phyloP scores from a whole-genome alignment of 1,284 basidiomycete species.

The Fomes fomentarius region DNA sequence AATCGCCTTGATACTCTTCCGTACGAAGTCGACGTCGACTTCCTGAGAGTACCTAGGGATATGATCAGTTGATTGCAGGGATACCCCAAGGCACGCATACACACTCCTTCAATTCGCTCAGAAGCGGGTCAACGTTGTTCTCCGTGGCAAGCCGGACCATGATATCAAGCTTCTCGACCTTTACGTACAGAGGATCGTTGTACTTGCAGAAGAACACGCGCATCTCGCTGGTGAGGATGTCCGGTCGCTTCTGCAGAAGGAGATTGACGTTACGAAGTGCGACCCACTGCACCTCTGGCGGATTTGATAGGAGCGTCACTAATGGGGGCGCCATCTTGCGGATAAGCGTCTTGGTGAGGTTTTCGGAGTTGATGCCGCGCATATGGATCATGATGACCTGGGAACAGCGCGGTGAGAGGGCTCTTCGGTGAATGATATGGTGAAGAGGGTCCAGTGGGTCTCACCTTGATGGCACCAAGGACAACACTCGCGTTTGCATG shows the following conservation, averaged over 20 bases:
- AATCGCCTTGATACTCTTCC: slow-evolving; percentile 93
- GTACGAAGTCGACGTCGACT: slow-evolving; percentile 98
- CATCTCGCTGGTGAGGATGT: slow-evolving; percentile 93
- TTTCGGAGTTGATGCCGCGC: slow-evolving; percentile 81
- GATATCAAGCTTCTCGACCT: slow-evolving; percentile 97
- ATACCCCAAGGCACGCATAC: slow-evolving; percentile 33
- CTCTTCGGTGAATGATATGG: background rate
- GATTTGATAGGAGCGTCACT: slow-evolving; percentile 76
- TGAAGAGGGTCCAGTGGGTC: slow-evolving; percentile 16
- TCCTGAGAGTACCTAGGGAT: slow-evolving; percentile 86
- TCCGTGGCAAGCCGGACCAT: slow-evolving; percentile 95
- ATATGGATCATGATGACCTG: slow-evolving; percentile 98
- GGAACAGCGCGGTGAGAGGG: background rate
- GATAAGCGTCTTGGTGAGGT: slow-evolving; percentile 85
- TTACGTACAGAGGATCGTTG: slow-evolving; percentile 98
- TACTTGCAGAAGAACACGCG: slow-evolving; percentile 99
- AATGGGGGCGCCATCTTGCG: slow-evolving; percentile 99
- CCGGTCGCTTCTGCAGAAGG: slow-evolving; percentile 89
- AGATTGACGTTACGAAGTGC: slow-evolving; percentile 96
- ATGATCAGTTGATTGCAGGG: background rate
- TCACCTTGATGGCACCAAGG: slow-evolving; percentile 90
- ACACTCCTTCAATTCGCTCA: slow-evolving; percentile 95
- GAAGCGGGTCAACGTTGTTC: slow-evolving; percentile 90
- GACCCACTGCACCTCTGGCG: slow-evolving; percentile 94
- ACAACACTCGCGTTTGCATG: slow-evolving; percentile 96